Base-by-base conservation (phyloP, 2,329 filamentous ascomycete genomes). In the Aspergillus pseudoviridinutans region DNA sequence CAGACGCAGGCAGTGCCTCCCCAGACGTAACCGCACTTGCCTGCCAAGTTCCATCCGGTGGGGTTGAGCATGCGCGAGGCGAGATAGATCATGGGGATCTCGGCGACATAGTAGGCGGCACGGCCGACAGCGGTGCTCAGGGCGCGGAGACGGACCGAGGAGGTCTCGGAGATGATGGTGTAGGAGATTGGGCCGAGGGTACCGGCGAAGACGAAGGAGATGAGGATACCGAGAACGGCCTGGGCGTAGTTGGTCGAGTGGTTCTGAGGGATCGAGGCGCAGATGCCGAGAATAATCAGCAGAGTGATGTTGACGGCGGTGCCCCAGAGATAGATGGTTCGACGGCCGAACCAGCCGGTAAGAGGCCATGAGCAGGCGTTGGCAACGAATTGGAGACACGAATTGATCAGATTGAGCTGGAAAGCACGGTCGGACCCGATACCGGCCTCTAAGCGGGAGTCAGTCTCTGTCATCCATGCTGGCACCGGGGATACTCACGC, bases 21-120 rank as follows among this genome's bases (percentile, higher is more conserved):
- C 78, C 77, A 80, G n/a, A 80, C 73, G 57, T 76, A 80, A 2
- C 77, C 78, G 56, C 76, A 79, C 69, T 80, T 79, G 35, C 77
- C 78, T 0, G 71, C 74, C 10, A 77, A 62, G 54, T 78, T 73
- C 69, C 74, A 75, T 10, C 72, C 72, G 0, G 72, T 75, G 0
- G 70, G 64, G 61, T 78, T 78, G 6, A 78, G 68, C 66, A 78
- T 73, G 58, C 68, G 62, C 4, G 72, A 74, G 1, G 74, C 65
- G n/a, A 78, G 66, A 55, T 68, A 76, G 54, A 76, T 76, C 71
- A 75, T 75, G 27, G 74, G 74, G 41, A 77, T 76, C 51, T 76
- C 74, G 5, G 73, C 70, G n/a, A 76, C 62, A 53, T 77, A 76
- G 66, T 78, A 77, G 4, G 74, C 74, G 2, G 71, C 73, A 17